Percentiles rank a stretch among this genome's conserved stretches.
Evolutionary conservation across 2,329 filamentous ascomycete genomes (phyloP).

Genomic region (Colletotrichum sp.): DNA sequence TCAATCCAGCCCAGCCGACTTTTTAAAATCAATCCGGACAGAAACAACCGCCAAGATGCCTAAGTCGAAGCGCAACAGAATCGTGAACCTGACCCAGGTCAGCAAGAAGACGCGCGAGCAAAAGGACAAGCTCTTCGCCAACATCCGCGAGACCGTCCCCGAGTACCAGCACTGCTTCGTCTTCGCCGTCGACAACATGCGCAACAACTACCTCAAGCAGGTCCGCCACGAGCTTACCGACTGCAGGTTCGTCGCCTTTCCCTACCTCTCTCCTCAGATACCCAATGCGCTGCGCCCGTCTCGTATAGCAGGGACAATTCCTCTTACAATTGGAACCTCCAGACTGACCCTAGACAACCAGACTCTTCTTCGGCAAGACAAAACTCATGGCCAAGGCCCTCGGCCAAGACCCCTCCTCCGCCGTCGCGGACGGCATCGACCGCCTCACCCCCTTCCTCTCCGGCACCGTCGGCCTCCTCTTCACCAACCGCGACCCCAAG

Average conservation of each 20-base stretch:
- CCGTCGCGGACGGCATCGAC: conserved; percentile 80
- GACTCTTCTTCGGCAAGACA: conserved; percentile 98
- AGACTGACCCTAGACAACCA: conserved; percentile 35
- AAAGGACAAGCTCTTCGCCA: conserved; percentile 85
- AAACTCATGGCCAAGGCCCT: conserved; percentile 98
- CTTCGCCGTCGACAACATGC: conserved; percentile 95
- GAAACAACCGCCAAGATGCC: conserved; percentile 69
- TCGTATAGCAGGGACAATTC: background rate
- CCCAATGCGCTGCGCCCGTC: background rate
- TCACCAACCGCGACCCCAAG: conserved; percentile 77
- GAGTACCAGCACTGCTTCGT: conserved; percentile 92
- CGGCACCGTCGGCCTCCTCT: conserved; percentile 88
- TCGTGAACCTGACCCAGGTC: conserved; percentile 90
- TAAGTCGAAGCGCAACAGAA: conserved; percentile 90
- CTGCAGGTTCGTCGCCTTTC: conserved; percentile 67
- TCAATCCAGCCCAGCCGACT: background rate
- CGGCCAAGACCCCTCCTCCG: conserved; percentile 77
- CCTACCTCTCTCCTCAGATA: background rate
- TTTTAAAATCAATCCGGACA: background rate
- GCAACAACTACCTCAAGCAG: conserved; percentile 93
- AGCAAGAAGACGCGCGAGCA: conserved; percentile 93
- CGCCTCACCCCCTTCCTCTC: conserved; percentile 71
- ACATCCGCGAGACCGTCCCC: conserved; percentile 84
- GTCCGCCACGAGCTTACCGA: conserved; percentile 85
- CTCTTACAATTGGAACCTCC: background rate